phyloP scores from a whole-genome alignment of 2,329 filamentous ascomycete species.

The Colletotrichum phormii region DNA sequence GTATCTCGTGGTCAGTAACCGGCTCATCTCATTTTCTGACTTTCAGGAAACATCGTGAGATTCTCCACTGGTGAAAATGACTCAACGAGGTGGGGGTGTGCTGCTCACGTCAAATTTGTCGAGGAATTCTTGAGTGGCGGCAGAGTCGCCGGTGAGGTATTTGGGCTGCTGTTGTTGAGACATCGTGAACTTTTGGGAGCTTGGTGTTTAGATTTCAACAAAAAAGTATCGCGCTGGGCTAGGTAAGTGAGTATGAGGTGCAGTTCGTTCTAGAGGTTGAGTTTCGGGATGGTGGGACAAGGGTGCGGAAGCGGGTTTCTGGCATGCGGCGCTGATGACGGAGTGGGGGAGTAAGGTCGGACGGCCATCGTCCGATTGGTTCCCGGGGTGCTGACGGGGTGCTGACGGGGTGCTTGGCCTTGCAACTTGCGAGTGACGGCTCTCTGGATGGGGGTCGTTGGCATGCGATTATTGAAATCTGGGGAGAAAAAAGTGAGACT shows the following conservation, averaged over 20 bases:
- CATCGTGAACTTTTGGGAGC: slow-evolving; percentile 42
- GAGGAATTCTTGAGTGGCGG: slow-evolving; percentile 84
- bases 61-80: slow-evolving; percentile 17
- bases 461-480: slow-evolving; percentile 20
- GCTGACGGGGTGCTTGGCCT: neutral
- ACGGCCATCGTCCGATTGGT: slow-evolving; percentile 36
- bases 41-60: neutral
- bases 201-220: slow-evolving; percentile 20
- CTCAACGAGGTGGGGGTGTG: slow-evolving; percentile 37
- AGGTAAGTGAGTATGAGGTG: slow-evolving; percentile 10
- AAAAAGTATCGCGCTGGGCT: neutral
- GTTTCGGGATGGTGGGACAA: slow-evolving; percentile 2
- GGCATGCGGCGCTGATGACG: neutral
- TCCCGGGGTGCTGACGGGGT: neutral
- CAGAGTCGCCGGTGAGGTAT: slow-evolving; percentile 82
- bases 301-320: slow-evolving; percentile 1
- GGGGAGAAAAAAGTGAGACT: slow-evolving; percentile 4
- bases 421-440: neutral
- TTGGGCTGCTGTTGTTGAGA: slow-evolving; percentile 55
- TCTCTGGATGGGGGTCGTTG: neutral
- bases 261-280: slow-evolving; percentile 9
- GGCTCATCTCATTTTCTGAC: neutral
- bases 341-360: slow-evolving; percentile 22
- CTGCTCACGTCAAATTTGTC: slow-evolving; percentile 89
- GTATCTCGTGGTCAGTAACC: slow-evolving; percentile 51